phyloP scores from a whole-genome alignment of 768 basidiomycete genomes.

The Daedalea quercina region DNA sequence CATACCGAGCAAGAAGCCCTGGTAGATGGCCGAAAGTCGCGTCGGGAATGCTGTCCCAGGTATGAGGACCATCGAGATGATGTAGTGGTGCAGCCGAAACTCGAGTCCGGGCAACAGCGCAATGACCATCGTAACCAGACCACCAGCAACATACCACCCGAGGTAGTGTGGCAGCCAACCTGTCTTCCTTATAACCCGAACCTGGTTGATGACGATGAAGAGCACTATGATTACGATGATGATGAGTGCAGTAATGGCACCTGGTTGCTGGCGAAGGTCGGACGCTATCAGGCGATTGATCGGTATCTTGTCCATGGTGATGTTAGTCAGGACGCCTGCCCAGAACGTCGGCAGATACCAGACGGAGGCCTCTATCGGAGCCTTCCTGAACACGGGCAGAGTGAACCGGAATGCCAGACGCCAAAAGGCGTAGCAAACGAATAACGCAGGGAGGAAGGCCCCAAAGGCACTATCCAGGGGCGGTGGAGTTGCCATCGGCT shows the following conservation, averaged over 20 bases:
- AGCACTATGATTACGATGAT: conserved; percentile 60
- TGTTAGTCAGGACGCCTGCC: conserved; percentile 70
- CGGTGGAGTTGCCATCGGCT: conserved; percentile 62
- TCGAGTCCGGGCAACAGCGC: conserved; percentile 62
- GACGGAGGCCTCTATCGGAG: conserved; percentile 66
- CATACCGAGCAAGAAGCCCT: conserved; percentile 77
- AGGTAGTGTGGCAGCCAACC: conserved; percentile 78
- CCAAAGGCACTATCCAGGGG: conserved; percentile 66
- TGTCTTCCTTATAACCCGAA: conserved; percentile 77
- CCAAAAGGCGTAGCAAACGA: conserved; percentile 78
- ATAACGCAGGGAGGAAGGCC: conserved; percentile 71
- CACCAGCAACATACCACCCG: conserved; percentile 66
- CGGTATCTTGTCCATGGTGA: conserved; percentile 66
- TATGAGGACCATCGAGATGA: conserved; percentile 66
- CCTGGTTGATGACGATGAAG: conserved; percentile 62
- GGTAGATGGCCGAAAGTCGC: conserved; percentile 69
- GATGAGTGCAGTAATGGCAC: conserved; percentile 61
- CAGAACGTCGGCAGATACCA: conserved; percentile 77
- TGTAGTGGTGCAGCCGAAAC: conserved; percentile 78
- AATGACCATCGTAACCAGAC: conserved; percentile 57
- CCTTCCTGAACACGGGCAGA: conserved; percentile 58
- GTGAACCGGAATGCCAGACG: conserved; percentile 67
- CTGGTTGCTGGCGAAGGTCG: conserved; percentile 58
- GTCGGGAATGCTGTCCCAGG: conserved; percentile 81
- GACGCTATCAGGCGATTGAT: conserved; percentile 67